Evolutionary conservation across 2,329 filamentous ascomycete species (phyloP).

Genomic region (Calonectria pauciramosa): DNA sequence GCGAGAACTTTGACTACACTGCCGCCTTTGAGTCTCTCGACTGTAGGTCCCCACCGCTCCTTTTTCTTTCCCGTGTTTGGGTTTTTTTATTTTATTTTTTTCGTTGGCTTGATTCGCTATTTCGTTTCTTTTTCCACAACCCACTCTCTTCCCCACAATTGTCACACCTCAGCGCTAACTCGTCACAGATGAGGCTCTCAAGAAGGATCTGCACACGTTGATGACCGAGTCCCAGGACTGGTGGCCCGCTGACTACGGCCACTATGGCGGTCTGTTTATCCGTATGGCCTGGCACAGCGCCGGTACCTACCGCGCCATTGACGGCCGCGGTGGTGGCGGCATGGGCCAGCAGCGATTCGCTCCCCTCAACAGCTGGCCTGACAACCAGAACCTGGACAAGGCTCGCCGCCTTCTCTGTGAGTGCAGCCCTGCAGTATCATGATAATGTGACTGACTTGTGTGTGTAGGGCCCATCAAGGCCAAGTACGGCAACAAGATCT

Average conservation of each 20-base stretch:
- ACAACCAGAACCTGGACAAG: constrained; percentile 85
- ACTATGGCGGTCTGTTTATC: constrained; percentile 86
- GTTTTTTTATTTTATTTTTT: not conserved
- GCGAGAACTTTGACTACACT: constrained; percentile 78
- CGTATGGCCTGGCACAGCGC: constrained; percentile 87
- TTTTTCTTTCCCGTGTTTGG: not conserved
- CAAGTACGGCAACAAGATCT: constrained; percentile 87
- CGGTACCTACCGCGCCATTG: constrained; percentile 81
- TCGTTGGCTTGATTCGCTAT: not conserved
- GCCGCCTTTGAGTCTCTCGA: constrained; percentile 77
- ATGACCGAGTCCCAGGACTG: constrained; percentile 86
- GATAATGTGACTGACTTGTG: not conserved
- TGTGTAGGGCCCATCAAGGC: constrained; percentile 77
- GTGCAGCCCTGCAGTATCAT: not conserved
- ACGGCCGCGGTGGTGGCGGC: constrained; percentile 82
- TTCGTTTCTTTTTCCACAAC: not conserved
- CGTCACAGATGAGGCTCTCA: constrained; percentile 64
- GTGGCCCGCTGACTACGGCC: constrained; percentile 87
- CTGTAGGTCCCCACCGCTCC: constrained; percentile 56
- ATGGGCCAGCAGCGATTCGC: constrained; percentile 84
- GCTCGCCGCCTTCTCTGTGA: constrained; percentile 77
- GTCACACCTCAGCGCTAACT: not conserved
- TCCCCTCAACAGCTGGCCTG: constrained; percentile 86
- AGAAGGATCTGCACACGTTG: constrained; percentile 77
- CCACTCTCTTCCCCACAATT: not conserved